phyloP scores from a whole-genome alignment of 305 asterid species.

The Withania somnifera region DNA sequence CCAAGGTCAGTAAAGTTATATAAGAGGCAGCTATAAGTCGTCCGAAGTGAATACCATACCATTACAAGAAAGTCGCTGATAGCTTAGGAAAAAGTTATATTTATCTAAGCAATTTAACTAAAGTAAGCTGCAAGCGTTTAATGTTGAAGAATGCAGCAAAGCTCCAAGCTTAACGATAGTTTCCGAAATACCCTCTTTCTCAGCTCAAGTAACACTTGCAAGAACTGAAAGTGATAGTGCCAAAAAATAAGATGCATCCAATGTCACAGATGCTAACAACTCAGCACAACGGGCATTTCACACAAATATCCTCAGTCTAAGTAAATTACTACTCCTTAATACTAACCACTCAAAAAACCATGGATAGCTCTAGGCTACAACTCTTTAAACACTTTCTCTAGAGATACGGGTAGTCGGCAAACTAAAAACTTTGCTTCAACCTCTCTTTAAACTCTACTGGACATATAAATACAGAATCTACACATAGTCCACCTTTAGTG shows the following conservation, averaged over 20 bases:
- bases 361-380: neutral
- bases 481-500: constrained; percentile 84
- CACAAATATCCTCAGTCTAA: neutral
- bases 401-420: constrained; percentile 11
- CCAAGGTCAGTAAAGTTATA: too few species aligned
- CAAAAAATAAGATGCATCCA: too few species aligned
- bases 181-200: too few species aligned
- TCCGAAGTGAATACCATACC: too few species aligned
- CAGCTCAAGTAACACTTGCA: too few species aligned
- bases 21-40: too few species aligned
- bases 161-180: too few species aligned
- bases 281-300: neutral
- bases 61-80: too few species aligned
- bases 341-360: neutral
- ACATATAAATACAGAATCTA: constrained; percentile 61
- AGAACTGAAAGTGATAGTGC: neutral
- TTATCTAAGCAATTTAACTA: too few species aligned
- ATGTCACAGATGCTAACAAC: neutral
- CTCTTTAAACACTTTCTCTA: neutral
- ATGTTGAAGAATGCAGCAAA: too few species aligned
- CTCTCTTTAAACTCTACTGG: constrained; percentile 43
- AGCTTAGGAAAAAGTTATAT: too few species aligned
- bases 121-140: too few species aligned
- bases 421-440: constrained; percentile 28
- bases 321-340: neutral